Base-by-base conservation (phyloP, 345 rosid genomes). In the Arabidopsis suecica region DNA sequence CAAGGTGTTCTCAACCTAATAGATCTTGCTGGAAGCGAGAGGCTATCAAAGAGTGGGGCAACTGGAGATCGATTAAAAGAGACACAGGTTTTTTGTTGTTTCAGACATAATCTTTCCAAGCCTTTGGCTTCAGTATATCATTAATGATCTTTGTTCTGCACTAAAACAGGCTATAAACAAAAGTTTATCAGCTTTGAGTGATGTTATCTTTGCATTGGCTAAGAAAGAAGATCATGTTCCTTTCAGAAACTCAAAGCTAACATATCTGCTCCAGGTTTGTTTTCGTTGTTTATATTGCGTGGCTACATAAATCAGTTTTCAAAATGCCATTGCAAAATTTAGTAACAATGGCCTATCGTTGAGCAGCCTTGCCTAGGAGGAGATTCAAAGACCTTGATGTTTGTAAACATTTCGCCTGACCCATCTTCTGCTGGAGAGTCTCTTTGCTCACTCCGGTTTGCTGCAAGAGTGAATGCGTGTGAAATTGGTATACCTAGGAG, bases 331-430 rank as follows among this genome's bases (percentile, higher is more conserved):
- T 59, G 30, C 20, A 49, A 51, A 1, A 20, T 37, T 37, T 36
- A 57, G 41, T 57, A 57, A 59, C 41, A 58, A 34, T 58, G 7
- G 7, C 6, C 0, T 20, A 1, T 37, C 16, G 20, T 10, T 37
- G 9, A 37, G 41, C 47, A 61, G 65, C 65, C 65, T 38, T 61
- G 65, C 65, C 40, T 61, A 61, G 49, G 49, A 12, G 65, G 65
- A 6, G 65, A 61, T 13, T 40, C 65, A 7, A 61, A 61, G 10
- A 61, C 65, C 18, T 61, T 38, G 49, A 90, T 88, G 96, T 83
- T 90, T 36, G 96, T 90, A 33, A 90, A 90, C 59, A 81, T 90
- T n/a, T 82, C 91, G 1, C 93, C 96, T 0, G 93, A 87, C 12
- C 83, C 93, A 4, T 36, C 88, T 5, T 90, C 96, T 1, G 60